Evolutionary conservation across 805 yeast species (phyloP), one percentile per base, ranked within the genome.

Genomic region (Starmerella asiatica): DNA sequence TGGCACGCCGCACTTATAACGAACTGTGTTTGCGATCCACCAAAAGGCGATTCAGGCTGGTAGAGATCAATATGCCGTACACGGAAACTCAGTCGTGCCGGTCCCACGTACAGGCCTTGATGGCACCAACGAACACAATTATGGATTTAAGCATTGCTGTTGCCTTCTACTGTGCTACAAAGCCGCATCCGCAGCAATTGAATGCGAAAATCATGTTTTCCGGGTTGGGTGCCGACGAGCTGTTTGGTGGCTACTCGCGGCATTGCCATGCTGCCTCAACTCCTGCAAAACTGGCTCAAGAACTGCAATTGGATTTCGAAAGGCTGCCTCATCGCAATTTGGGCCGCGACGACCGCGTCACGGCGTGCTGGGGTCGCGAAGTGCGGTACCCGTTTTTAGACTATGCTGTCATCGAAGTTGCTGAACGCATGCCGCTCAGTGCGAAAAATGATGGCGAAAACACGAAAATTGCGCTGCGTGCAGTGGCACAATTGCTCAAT

Each of bases 161-260:
- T 45, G 98, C 99, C 0, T 91, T 91, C 54, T 85, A 77, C 56
- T 91, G 85, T 62, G 70, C 94, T 2, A 72, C 44, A 81, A 80
- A 7, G 36, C 46, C 7, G 75, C 59, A 7, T 70, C 84, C 30
- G 9, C 18, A 2, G 18, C 14, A 7, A 4, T 5, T 19, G 14
- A 21, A 23, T 15, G 33, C 43, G 7, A 71, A 74, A 48, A 94
- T 91, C 0, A 57, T 91, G 7, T 63, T 91, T 27, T 82, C 94
- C 39, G 99, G 99, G 0, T 65, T 91, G 11, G 99, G 99, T 1
- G 98, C 98, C 0, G 99, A 91, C 61, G 99, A 91, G 58, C 61
- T 91, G 16, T 86, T 81, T 64, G 99, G 94, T 0, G 99, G 99
- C 0, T 91, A 91, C 56, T 81, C 93, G 18, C 68, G 96, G 33